phyloP scores from a whole-genome alignment of 768 basidiomycete genomes.

The Vishniacozyma victoriae region DNA sequence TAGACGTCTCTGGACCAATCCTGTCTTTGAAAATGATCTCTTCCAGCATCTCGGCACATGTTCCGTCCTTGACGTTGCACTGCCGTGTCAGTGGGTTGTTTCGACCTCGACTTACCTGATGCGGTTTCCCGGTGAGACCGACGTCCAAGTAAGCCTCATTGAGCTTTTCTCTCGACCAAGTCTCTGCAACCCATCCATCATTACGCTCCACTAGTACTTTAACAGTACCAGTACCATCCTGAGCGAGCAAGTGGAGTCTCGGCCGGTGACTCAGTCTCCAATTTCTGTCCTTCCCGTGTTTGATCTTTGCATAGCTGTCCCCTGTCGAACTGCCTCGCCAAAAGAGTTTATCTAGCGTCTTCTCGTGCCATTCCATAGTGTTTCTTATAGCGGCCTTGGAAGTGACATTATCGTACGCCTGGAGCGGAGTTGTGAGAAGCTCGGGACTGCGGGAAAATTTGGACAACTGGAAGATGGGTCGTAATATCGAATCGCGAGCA shows the following conservation, averaged over 20 bases:
- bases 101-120: constrained; percentile 27
- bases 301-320: constrained; percentile 29
- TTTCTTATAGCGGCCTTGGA: constrained; percentile 14
- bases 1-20: constrained; percentile 38
- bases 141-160: constrained; percentile 42
- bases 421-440: constrained; percentile 41
- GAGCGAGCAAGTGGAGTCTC: constrained; percentile 44
- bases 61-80: constrained; percentile 45
- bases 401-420: constrained; percentile 40
- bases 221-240: constrained; percentile 33
- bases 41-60: constrained; percentile 42
- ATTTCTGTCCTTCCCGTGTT: constrained; percentile 33
- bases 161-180: constrained; percentile 24
- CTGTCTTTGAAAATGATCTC: constrained; percentile 38
- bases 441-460: constrained; percentile 39
- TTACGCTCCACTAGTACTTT: constrained; percentile 39
- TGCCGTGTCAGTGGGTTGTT: constrained; percentile 6
- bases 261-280: constrained; percentile 47
- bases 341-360: constrained; percentile 44
- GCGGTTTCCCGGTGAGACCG: constrained; percentile 40
- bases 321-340: constrained; percentile 49
- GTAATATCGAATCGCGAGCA: constrained; percentile 32
- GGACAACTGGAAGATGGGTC: constrained; percentile 44
- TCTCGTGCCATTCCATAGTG: constrained; percentile 45
- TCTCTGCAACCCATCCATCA: constrained; percentile 34